These are phyloP conservation scores for Trichoderma harzianum DNA, from an alignment of 2,329 filamentous ascomycete species.

Conservation along the genomic window DNA sequence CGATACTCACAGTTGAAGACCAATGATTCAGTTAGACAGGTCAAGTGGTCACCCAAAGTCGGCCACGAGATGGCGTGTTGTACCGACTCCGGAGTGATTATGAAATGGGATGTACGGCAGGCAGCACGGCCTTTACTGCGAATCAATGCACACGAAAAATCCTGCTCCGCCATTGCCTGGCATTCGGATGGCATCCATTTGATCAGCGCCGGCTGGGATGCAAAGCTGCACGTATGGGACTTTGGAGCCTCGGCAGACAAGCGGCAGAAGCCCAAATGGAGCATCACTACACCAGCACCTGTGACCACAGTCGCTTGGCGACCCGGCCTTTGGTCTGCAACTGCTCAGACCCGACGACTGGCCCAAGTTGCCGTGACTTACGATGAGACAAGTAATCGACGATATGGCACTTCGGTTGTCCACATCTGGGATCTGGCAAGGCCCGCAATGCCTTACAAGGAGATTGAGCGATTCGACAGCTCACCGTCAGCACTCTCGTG, in stretches of 20 bases:
- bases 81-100: slow-evolving; percentile 58
- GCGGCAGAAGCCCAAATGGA: slow-evolving; percentile 61
- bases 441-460: slow-evolving; percentile 64
- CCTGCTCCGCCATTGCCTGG: slow-evolving; percentile 61
- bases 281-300: slow-evolving; percentile 58
- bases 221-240: slow-evolving; percentile 63
- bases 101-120: slow-evolving; percentile 64
- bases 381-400: slow-evolving; percentile 52
- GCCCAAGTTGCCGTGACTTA: slow-evolving; percentile 63
- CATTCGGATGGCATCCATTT: slow-evolving; percentile 66
- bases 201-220: slow-evolving; percentile 60
- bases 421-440: slow-evolving; percentile 69
- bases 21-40: slow-evolving; percentile 51
- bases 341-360: slow-evolving; percentile 55
- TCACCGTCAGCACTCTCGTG: slow-evolving; percentile 59
- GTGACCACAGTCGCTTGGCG: slow-evolving; percentile 60
- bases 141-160: slow-evolving; percentile 60
- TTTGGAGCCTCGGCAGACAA: slow-evolving; percentile 58
- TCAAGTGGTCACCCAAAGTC: slow-evolving; percentile 63
- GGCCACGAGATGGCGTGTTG: slow-evolving; percentile 62
- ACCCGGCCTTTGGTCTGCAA: slow-evolving; percentile 63
- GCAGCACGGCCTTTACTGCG: slow-evolving; percentile 51
- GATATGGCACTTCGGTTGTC: slow-evolving; percentile 55
- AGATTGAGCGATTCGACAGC: slow-evolving; percentile 57
- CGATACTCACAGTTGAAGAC: slow-evolving; percentile 40